phyloP scores from a whole-genome alignment of 2,329 filamentous ascomycete genomes.

The Paraphoma chrysanthemicola region DNA sequence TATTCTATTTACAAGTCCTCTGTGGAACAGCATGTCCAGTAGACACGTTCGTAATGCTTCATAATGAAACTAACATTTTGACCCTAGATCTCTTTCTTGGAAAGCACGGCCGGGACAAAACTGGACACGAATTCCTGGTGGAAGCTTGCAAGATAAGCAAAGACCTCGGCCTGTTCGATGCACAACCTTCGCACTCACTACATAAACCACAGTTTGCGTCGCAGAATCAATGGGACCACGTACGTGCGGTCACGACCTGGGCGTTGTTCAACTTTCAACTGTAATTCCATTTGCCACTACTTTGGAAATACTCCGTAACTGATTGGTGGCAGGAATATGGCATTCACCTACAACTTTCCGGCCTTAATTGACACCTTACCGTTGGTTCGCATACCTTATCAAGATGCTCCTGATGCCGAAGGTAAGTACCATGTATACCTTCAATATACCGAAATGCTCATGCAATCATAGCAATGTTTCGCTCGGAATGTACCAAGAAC shows the following conservation, averaged over 20 bases:
- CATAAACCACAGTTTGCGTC: constrained; percentile 18
- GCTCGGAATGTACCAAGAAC: constrained; percentile 34
- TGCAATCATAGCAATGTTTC: constrained; percentile 29
- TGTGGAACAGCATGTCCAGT: too few relatives aligned
- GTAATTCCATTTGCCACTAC: constrained; percentile 15
- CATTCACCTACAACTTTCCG: constrained; percentile 33
- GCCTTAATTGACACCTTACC: constrained; percentile 29
- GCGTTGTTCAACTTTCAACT: constrained; percentile 41
- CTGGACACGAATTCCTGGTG: constrained; percentile 32
- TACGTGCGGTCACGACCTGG: constrained; percentile 38
- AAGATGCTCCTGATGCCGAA: constrained; percentile 20
- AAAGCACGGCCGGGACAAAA: constrained; percentile 40
- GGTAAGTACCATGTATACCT: constrained; percentile 17
- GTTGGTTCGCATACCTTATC: constrained; percentile 30
- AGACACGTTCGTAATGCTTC: too few relatives aligned
- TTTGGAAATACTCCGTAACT: constrained; percentile 1
- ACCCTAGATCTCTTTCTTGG: constrained; percentile 31
- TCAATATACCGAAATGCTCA: not conserved
- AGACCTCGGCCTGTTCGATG: constrained; percentile 31
- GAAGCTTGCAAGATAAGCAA: constrained; percentile 35
- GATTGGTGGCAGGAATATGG: constrained; percentile 28
- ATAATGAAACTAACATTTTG: too few relatives aligned
- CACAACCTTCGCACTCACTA: constrained; percentile 8
- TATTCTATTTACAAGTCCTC: not conserved
- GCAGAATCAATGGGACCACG: constrained; percentile 27